Evolutionary conservation across 164 flowering plant species (phyloP).

Genomic region (Vitis rupestris): DNA sequence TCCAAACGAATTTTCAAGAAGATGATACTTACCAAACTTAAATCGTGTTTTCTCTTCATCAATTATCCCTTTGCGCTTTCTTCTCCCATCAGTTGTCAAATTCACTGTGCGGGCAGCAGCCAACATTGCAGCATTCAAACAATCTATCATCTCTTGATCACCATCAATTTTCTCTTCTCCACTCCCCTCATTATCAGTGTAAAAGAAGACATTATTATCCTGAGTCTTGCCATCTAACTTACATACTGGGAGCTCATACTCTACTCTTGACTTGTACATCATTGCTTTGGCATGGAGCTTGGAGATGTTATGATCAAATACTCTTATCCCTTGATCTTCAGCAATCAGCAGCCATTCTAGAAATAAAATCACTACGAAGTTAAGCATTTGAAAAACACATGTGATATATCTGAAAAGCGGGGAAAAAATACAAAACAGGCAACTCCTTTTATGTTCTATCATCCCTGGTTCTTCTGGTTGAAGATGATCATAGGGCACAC

Average conservation of each 20-base stretch:
- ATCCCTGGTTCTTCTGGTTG: not conserved
- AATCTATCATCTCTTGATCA: slow-evolving; percentile 32
- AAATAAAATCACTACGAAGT: not conserved
- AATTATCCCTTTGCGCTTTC: slow-evolving; percentile 32
- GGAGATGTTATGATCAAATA: slow-evolving; percentile 24
- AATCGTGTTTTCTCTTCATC: slow-evolving; percentile 18
- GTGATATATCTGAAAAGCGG: not conserved
- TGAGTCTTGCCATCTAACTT: not conserved
- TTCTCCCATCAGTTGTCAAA: slow-evolving; percentile 10
- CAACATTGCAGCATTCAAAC: not conserved
- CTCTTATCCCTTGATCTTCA: slow-evolving; percentile 30
- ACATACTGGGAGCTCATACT: slow-evolving; percentile 9
- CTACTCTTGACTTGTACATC: slow-evolving; percentile 14
- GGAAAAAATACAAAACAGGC: not conserved
- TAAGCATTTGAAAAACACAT: not conserved
- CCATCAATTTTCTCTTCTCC: not conserved
- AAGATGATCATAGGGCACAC: too few species aligned
- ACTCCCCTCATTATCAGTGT: slow-evolving; percentile 1
- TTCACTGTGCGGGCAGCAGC: slow-evolving; percentile 2
- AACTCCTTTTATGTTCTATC: not conserved
- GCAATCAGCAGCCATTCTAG: slow-evolving; percentile 36
- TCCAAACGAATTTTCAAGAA: slow-evolving; percentile 15
- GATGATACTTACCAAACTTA: slow-evolving; percentile 26
- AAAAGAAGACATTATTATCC: not conserved
- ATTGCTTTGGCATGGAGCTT: slow-evolving; percentile 21